These are phyloP conservation scores for Brassica rapa DNA, from an alignment of 345 rosid species.

Conservation along the genomic window DNA sequence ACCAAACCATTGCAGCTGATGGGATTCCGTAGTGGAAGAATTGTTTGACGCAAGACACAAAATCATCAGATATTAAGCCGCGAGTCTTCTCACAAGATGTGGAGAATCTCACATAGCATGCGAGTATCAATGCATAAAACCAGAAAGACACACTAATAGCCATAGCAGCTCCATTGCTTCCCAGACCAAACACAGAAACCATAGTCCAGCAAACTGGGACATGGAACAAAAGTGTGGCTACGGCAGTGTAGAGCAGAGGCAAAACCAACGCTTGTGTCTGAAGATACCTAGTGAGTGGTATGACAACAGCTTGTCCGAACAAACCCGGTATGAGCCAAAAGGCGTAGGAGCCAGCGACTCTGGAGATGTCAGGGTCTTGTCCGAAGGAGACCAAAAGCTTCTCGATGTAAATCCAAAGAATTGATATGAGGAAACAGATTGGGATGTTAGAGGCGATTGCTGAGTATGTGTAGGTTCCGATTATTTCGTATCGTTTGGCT, in stretches of 20 bases:
- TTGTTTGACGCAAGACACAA: slow-evolving; percentile 29
- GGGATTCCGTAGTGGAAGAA: slow-evolving; percentile 49
- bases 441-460: slow-evolving; percentile 30
- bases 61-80: slow-evolving; percentile 1
- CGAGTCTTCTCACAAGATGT: slow-evolving; percentile 47
- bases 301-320: slow-evolving; percentile 28
- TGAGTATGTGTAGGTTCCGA: slow-evolving; percentile 31
- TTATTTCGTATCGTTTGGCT: slow-evolving; percentile 30
- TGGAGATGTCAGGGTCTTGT: slow-evolving; percentile 38
- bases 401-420: slow-evolving; percentile 32
- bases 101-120: slow-evolving; percentile 43
- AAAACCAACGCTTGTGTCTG: slow-evolving; percentile 35
- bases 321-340: slow-evolving; percentile 34
- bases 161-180: slow-evolving; percentile 48
- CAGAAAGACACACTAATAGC: slow-evolving; percentile 50
- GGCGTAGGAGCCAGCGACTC: slow-evolving; percentile 33
- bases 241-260: slow-evolving; percentile 22
- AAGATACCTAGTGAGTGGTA: slow-evolving; percentile 29
- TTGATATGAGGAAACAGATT: slow-evolving; percentile 28
- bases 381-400: slow-evolving; percentile 27
- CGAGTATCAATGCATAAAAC: slow-evolving; percentile 49
- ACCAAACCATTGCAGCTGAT: slow-evolving; percentile 58
- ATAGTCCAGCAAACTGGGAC: slow-evolving; percentile 21
- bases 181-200: slow-evolving; percentile 31
- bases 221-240: slow-evolving; percentile 31